Conservation (phyloP, 129 eudicot species). For the Flaveria linearis region DNA sequence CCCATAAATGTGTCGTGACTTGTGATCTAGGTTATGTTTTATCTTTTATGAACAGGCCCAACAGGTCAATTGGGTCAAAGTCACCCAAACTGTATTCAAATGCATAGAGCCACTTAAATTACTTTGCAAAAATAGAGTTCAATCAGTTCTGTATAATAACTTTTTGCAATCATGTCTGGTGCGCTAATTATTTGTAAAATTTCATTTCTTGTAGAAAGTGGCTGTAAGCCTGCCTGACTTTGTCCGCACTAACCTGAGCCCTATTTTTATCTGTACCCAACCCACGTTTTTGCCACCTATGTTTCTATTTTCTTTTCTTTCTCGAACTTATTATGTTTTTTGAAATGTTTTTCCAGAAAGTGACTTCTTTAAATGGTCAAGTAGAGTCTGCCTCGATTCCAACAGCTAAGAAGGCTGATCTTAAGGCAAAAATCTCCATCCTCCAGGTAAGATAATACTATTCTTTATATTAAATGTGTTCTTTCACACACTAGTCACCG, state of each 20-base stretch:
- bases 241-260: not conserved
- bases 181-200: not conserved
- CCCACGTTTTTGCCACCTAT: no score
- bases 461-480: not conserved
- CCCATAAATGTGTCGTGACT: not conserved
- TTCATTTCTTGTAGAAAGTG: not conserved
- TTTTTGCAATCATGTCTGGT: not conserved
- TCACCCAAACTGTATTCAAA: not conserved
- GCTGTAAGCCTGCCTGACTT: not conserved
- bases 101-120: not conserved
- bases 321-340: not conserved
- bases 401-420: conserved; percentile 77
- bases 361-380: conserved; percentile 69
- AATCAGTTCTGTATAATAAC: not conserved
- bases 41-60: not conserved
- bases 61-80: not conserved
- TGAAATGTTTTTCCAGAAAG: conserved; percentile 49
- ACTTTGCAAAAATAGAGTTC: not conserved
- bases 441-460: conserved; percentile 60
- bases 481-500: not conserved
- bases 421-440: conserved; percentile 54
- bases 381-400: conserved; percentile 82
- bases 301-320: not conserved
- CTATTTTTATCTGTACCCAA: not conserved
- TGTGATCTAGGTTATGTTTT: conserved; percentile 2